Percentiles rank a stretch among this genome's conserved stretches.
Conservation (phyloP, 345 rosid species). For the Orychophragmus violaceus region DNA sequence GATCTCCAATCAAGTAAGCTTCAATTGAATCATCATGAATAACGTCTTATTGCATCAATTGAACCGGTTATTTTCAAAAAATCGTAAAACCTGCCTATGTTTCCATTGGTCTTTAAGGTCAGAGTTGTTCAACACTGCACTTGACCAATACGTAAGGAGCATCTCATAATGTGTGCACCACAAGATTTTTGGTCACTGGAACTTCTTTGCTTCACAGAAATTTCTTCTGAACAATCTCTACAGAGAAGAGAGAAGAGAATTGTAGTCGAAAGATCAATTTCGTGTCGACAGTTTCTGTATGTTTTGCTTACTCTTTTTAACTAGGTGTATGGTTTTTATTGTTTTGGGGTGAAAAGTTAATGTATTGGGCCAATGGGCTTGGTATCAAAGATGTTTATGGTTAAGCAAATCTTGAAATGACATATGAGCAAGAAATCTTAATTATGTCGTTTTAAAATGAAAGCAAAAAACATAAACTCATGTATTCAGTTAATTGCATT, state of each 20-base stretch:
- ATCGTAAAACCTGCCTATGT: background rate
- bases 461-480: background rate
- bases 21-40: background rate
- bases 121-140: conserved; percentile 60
- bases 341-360: background rate
- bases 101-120: conserved; percentile 41
- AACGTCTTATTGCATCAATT: background rate
- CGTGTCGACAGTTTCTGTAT: conserved; percentile 1
- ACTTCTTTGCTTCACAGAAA: background rate
- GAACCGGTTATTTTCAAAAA: no score
- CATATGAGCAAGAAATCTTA: background rate
- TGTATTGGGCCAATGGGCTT: background rate
- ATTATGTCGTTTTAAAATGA: background rate
- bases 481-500: no score
- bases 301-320: background rate
- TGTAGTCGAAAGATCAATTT: background rate
- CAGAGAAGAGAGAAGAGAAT: background rate
- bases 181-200: conserved; percentile 9
- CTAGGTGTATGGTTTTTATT: background rate
- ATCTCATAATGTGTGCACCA: conserved; percentile 42
- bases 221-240: background rate
- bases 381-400: background rate
- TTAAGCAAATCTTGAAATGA: background rate
- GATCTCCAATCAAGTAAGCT: conserved; percentile 73
- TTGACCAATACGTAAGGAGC: conserved; percentile 80